phyloP scores from a whole-genome alignment of 495 filamentous ascomycete genomes.

The Penicillium argentinense region DNA sequence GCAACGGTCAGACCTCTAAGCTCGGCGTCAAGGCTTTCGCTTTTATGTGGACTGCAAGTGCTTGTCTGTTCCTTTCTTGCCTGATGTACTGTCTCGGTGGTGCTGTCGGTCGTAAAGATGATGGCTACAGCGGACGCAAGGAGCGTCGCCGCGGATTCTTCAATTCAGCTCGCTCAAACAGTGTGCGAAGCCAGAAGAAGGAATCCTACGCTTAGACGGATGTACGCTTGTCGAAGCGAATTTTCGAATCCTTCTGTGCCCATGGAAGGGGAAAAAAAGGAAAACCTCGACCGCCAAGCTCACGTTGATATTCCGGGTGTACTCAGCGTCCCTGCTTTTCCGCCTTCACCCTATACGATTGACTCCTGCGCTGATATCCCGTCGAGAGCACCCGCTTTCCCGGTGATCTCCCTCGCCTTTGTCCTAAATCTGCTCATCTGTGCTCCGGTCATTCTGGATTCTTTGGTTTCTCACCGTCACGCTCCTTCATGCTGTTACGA shows the following conservation, averaged over 20 bases:
- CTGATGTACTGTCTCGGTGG: conserved; percentile 65
- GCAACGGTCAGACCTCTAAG: conserved; percentile 53
- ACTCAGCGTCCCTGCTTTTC: conserved; percentile 5
- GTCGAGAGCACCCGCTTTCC: conserved; percentile 5
- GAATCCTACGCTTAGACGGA: conserved; percentile 22
- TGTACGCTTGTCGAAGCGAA: neutral
- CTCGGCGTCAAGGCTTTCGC: conserved; percentile 76
- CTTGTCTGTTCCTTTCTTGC: conserved; percentile 66
- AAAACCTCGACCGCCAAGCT: neutral
- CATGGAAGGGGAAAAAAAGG: neutral
- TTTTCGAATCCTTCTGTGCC: neutral
- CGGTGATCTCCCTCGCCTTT: conserved; percentile 7
- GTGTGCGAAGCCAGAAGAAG: conserved; percentile 39
- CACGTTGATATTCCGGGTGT: neutral
- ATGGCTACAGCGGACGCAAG: conserved; percentile 43
- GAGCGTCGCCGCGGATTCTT: conserved; percentile 46
- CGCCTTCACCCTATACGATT: conserved; percentile 6
- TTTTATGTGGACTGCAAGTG: conserved; percentile 82
- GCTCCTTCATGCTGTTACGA: conserved; percentile 25
- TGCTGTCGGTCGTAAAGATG: conserved; percentile 33
- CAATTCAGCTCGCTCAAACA: conserved; percentile 36
- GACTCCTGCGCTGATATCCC: conserved; percentile 16
- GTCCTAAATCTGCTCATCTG: conserved; percentile 6
- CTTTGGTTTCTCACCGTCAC: neutral
- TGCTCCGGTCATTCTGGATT: neutral